phyloP scores from a whole-genome alignment of 164 flowering plant genomes.

The grape (Vitis vinifera) region ASM3070453v1 NC_081811.1:25064501-25065000 shows the following conservation, averaged over 20 bases:
- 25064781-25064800: neutral
- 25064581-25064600: slow-evolving; percentile 65
- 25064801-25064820: neutral
- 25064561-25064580: slow-evolving; percentile 64
- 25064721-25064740: slow-evolving; percentile 38
- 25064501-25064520: slow-evolving; percentile 70
- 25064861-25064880: slow-evolving; percentile 15
- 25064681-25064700: slow-evolving; percentile 57
- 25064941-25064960: slow-evolving; percentile 23
- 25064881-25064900: slow-evolving; percentile 14
- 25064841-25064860: neutral
- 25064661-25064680: slow-evolving; percentile 51
- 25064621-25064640: slow-evolving; percentile 49
- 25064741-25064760: slow-evolving; percentile 21
- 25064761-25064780: neutral
- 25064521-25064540: slow-evolving; percentile 75
- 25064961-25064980: slow-evolving; percentile 31
- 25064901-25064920: slow-evolving; percentile 3
- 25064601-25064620: slow-evolving; percentile 55
- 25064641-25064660: slow-evolving; percentile 51
- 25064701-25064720: slow-evolving; percentile 39
- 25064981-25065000: slow-evolving; percentile 38
- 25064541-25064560: slow-evolving; percentile 82
- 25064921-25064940: slow-evolving; percentile 20
- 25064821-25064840: slow-evolving; percentile 3